Evolutionary conservation across 345 rosid genomes (phyloP).

Genomic region (Pseudoturritis turrita): DNA sequence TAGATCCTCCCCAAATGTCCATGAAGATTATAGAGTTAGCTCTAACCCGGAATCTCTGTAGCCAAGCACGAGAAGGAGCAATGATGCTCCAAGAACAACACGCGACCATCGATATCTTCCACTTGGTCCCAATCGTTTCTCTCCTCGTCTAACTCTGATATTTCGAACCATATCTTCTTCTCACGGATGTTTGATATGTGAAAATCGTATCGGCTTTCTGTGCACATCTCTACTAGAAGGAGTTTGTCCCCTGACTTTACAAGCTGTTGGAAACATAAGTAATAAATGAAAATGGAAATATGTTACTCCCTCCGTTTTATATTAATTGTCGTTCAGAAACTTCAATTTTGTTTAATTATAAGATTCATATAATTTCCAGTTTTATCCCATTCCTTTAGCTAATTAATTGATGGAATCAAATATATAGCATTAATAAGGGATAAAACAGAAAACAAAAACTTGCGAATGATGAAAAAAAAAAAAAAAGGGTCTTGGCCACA

Average conservation of each 20-base stretch:
- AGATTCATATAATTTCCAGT: too few species aligned
- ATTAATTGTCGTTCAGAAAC: too few species aligned
- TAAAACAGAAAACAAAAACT: too few species aligned
- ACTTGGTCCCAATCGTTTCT: constrained; percentile 23
- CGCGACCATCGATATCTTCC: constrained; percentile 2
- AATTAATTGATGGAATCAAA: too few species aligned
- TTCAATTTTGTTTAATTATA: too few species aligned
- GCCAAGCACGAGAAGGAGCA: constrained; percentile 18
- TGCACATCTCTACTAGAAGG: constrained; percentile 16
- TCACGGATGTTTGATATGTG: neutral
- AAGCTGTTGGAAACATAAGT: neutral
- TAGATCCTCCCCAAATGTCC: neutral
- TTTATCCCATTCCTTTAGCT: too few species aligned
- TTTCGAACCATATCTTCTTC: constrained; percentile 9
- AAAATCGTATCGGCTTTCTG: neutral
- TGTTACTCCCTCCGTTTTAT: too few species aligned
- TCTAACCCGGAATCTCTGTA: constrained; percentile 14
- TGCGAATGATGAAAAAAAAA: too few species aligned
- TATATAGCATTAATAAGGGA: too few species aligned
- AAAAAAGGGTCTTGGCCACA: too few species aligned
- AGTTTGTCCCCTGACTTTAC: constrained; percentile 3
- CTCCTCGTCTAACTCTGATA: constrained; percentile 19
- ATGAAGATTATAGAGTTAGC: neutral
- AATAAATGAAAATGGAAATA: too few species aligned
- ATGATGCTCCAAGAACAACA: constrained; percentile 6